A percentile compares a stretch with the other conserved stretches of the same genome.
Conservation (phyloP, 176 grass and related monocot species). For the Thinopyrum elongatum region DNA sequence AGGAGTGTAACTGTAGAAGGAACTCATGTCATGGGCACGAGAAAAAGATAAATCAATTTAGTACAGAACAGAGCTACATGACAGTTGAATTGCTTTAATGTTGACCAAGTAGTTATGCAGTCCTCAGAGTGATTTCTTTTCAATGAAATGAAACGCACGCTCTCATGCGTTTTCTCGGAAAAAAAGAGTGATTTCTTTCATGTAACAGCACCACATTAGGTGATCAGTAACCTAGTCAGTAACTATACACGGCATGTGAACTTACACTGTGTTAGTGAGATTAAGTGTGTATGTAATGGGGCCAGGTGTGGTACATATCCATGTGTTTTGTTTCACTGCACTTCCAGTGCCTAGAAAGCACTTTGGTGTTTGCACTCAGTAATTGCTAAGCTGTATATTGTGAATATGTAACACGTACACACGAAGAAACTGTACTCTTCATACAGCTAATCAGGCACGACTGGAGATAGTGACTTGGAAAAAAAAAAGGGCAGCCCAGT, state of each 20-base stretch:
- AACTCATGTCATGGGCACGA: background rate
- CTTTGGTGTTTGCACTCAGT: constrained; percentile 7
- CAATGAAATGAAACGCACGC: too few species aligned
- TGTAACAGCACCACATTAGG: constrained; percentile 7
- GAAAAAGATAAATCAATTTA: background rate
- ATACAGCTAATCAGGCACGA: background rate
- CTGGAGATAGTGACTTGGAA: background rate
- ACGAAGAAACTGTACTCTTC: constrained; percentile 22
- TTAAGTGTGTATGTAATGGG: constrained; percentile 9
- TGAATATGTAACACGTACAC: background rate
- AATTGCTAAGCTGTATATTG: background rate
- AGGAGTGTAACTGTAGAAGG: constrained; percentile 1
- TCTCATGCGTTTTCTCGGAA: too few species aligned
- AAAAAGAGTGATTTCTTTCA: background rate
- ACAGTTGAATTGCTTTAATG: constrained; percentile 20
- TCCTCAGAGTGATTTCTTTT: background rate
- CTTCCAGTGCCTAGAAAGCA: constrained; percentile 9
- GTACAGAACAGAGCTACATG: background rate
- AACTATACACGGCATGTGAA: constrained; percentile 9
- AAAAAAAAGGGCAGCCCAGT: too few species aligned
- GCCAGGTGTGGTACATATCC: background rate
- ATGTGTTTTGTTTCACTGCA: background rate
- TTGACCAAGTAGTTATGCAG: background rate
- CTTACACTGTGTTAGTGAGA: background rate
- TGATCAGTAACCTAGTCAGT: constrained; percentile 12